Percentiles rank a stretch among this genome's conserved stretches.
Conservation (phyloP, 2,329 filamentous ascomycete species). For the Keithomyces neogunnii region DNA sequence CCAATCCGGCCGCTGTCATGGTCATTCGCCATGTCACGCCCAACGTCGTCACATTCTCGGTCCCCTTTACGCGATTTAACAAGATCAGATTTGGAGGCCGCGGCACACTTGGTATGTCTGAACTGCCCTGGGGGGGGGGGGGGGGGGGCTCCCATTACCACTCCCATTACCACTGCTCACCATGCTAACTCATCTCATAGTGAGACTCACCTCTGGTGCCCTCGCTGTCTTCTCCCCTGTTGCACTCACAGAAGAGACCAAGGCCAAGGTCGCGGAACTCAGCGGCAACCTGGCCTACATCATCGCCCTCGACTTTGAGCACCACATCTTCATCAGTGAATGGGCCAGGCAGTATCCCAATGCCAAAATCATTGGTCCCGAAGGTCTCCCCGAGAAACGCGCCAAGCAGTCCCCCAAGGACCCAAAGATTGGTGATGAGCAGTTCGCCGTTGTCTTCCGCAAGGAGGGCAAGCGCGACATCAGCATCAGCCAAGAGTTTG, state of each 20-base stretch:
- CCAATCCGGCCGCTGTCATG: constrained; percentile 74
- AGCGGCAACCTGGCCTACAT: constrained; percentile 74
- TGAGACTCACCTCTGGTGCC: constrained; percentile 66
- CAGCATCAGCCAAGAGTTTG: constrained; percentile 67
- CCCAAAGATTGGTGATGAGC: constrained; percentile 37
- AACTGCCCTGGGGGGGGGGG: background rate
- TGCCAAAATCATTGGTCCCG: constrained; percentile 73
- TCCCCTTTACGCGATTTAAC: constrained; percentile 79
- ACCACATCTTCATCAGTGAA: constrained; percentile 85
- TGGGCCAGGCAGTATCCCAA: constrained; percentile 75
- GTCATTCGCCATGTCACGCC: constrained; percentile 81
- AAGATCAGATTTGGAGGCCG: constrained; percentile 75
- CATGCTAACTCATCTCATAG: constrained; percentile 29
- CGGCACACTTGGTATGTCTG: constrained; percentile 65
- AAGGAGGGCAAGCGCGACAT: constrained; percentile 42
- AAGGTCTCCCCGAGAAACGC: constrained; percentile 78
- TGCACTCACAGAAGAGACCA: constrained; percentile 68
- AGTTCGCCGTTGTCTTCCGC: constrained; percentile 62
- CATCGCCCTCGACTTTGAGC: constrained; percentile 79
- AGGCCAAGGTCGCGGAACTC: constrained; percentile 52
- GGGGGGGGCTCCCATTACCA: too few relatives aligned
- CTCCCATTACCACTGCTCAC: background rate
- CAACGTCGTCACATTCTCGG: constrained; percentile 67
- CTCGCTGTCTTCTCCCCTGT: constrained; percentile 91
- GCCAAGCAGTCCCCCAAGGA: constrained; percentile 40